Evolutionary conservation across 352 stramenopile species (phyloP), one percentile per base, ranked within the genome.

Genomic region (Blastocystis sp.): DNA sequence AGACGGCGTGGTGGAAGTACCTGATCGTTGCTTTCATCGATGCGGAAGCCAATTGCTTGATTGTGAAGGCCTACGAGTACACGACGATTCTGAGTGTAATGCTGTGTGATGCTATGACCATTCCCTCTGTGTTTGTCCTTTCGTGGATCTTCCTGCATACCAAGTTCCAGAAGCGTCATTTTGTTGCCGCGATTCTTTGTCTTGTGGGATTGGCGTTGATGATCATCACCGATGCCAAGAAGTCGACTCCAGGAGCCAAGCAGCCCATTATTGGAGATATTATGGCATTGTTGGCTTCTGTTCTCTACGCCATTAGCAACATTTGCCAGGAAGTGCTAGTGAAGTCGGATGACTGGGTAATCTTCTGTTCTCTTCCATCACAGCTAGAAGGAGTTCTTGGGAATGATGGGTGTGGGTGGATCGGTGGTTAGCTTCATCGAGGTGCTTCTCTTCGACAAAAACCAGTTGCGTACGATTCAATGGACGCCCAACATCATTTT

Each of bases 21-120:
- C 28, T 77, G 42, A 87, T 87, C 52, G 65, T 87, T 74, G 59
- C 77, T 45, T 59, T 87, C n/a, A 63, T 87, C 42, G 77, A 87
- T 78, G 77, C 65, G 11, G 59, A 74, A 69, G 77, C 77, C 7
- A 87, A 87, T 40, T 87, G 40, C 52, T 43, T 87, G 3, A 63
- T 87, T 78, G 77, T 87, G 21, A 87, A 87, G 42, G 52, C 77
- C n/a, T 87, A 87, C 65, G 62, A 87, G 43, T 87, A 87, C 65
- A 87, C 65, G 19, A 77, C 77, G 2, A 87, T 87, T 40, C 54
- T 87, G 11, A 76, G 59, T 42, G n/a, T 87, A 17, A 87, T 87
- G 77, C 57, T 87, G 3, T 77, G 62, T n/a, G 77, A 87, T 87
- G 62, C 77, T 52, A 87, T 87, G 62, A 70, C 48, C n/a, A 87